Evolutionary conservation across 129 eudicot species (phyloP), one percentile per base, ranked within the genome.

Genomic region (Gnaphalium uliginosum): DNA sequence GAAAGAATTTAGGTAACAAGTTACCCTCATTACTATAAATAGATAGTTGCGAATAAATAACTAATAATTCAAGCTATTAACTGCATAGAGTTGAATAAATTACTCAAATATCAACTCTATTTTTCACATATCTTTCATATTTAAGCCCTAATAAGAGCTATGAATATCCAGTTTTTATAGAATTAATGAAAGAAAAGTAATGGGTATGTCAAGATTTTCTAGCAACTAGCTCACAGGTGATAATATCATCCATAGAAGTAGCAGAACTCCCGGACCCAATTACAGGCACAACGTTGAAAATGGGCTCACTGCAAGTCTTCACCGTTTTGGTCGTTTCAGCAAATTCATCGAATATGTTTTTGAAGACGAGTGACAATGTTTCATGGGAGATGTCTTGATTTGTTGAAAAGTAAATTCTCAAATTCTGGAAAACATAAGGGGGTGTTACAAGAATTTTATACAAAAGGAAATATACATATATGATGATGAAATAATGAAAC

Each of bases 141-240:
- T 8, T 32, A 29, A 58, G 33, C 70, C 53, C 54, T 66, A 51
- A 51, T 6, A 50, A 23, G 23, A 63, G 9, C 51, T 54, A 39
- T 14, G 23, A 68, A 35, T 77, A 56, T 77, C 22, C 22, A 23
- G 4, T 58, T 68, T 41, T 2, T 58, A 22, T 25, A 59, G 26
- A 68, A 60, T 25, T 35, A 39, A 26, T 29, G 32, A 29, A 63
- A 24, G 23, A 11, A 79, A 67, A 53, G 15, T 25, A 26, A 66
- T 24, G 59, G 21, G 33, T 29, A 33, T 30, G 22, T 81, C 75
- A 85, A 67, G 81, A 81, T 79, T 85, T 90, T 58, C 78, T 81
- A 56, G 96, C 96, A 84, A 90, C 78, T 50, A 94, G 79, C 79
- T 94, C 98, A 69, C 92, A 94, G 10, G 97, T 90, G 67, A 90